phyloP scores from a whole-genome alignment of 148 eudicot species.

The Beta vulgaris region DNA sequence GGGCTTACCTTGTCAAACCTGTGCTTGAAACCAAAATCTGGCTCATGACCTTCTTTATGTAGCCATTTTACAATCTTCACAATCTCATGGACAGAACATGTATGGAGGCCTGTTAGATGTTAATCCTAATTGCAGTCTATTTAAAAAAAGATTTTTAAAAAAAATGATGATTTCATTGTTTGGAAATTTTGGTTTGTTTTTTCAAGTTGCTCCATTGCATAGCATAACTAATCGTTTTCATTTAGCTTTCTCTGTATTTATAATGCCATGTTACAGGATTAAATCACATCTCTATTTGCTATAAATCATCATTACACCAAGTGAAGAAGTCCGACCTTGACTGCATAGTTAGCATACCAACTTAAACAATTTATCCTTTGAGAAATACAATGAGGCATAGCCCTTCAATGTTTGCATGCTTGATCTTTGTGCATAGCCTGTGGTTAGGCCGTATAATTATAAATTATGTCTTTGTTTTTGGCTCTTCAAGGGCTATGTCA shows the following conservation, averaged over 20 bases:
- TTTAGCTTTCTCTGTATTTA: neutral
- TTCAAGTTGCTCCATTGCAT: neutral
- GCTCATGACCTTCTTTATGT: neutral
- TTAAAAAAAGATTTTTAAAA: neutral
- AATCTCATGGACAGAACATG: neutral
- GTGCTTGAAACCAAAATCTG: neutral
- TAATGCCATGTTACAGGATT: neutral
- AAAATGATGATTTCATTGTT: neutral
- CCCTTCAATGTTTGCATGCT: neutral
- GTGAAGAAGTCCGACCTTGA: neutral
- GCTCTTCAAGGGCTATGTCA: no score
- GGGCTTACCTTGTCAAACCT: neutral
- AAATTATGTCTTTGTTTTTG: no score
- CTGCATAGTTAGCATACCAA: neutral
- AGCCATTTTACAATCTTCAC: neutral
- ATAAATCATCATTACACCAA: neutral
- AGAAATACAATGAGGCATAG: neutral
- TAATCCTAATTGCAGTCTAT: neutral
- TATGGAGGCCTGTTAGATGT: neutral
- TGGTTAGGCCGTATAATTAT: neutral
- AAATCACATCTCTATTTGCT: neutral
- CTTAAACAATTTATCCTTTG: neutral
- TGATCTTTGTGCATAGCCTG: neutral
- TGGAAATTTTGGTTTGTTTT: neutral
- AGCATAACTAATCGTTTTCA: neutral